Evolutionary conservation across 2,329 filamentous ascomycete genomes (phyloP), one percentile per base, ranked within the genome.

Genomic region (Fusarium hainanense): DNA sequence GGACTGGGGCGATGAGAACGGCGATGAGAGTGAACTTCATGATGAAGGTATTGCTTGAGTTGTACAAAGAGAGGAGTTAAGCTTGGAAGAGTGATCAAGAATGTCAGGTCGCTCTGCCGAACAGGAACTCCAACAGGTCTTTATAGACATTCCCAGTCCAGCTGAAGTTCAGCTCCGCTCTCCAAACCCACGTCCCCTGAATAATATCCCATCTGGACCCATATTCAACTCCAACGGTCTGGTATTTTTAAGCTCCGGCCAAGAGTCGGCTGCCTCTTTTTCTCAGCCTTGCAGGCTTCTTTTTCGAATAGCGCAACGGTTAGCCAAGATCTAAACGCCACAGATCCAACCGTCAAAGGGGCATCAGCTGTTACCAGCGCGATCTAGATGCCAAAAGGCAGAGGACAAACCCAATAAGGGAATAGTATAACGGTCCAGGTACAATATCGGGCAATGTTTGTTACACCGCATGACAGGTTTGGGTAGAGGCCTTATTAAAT

Each of bases 1-100:
- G 27, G 23, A 57, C 27, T 10, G 66, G 64, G 18, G 59, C 54
- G 4, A 72, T 23, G 21, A 68, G 54, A 23, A 71, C 65, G 10
- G 71, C 41, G 44, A 72, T 43, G n/a, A 70, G 42, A 16, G 66
- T 58, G 58, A 72, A 70, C 66, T 72, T 61, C 69, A 72, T 72
- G 32, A 7, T 64, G 41, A 44, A 20, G n/a, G n/a, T 18, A 13
- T 30, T 20, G 14, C 2, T 12, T 41, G 1, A 18, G 8, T 41
- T 49, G 18, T 8, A 6, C 6, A n/a, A 27, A 41, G 23, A 23
- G 25, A n/a, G 21, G 12, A 20, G 18, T 23, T 10, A 7, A 13
- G 12, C 2, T 32, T 66, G 6, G 18, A 23, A 8, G 10, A 4
- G 8, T 42, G 8, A 10, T 50, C 12, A 6, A 8, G 23, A 11